Evolutionary conservation across 495 filamentous ascomycete genomes (phyloP).

Genomic region (Penicillium mononematosum): DNA sequence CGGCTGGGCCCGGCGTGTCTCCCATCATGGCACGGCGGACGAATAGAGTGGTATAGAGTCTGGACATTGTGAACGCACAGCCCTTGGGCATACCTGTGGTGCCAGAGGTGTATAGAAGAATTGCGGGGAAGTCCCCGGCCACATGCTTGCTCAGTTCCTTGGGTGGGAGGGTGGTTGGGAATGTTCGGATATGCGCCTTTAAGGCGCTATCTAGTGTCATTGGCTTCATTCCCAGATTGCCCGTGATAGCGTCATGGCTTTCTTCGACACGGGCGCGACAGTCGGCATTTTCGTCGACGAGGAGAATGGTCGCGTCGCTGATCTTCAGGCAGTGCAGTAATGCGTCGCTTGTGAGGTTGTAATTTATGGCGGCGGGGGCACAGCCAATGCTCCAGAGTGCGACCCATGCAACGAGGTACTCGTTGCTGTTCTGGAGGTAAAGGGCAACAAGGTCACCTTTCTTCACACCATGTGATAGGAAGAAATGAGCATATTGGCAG

Average conservation of each 20-base stretch:
- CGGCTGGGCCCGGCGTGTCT: conserved; percentile 39
- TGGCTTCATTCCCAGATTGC: conserved; percentile 53
- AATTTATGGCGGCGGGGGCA: conserved; percentile 71
- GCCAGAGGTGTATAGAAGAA: conserved; percentile 69
- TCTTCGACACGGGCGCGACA: conserved; percentile 57
- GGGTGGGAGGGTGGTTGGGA: conserved; percentile 47
- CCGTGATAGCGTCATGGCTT: conserved; percentile 44
- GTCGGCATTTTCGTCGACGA: conserved; percentile 64
- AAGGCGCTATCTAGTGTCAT: conserved; percentile 49
- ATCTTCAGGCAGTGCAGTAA: conserved; percentile 69
- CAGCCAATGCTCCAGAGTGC: conserved; percentile 63
- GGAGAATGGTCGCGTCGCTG: conserved; percentile 54
- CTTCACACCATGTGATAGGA: conserved; percentile 56
- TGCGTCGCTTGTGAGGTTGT: conserved; percentile 64
- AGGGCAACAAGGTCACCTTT: conserved; percentile 67
- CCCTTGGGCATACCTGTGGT: conserved; percentile 68
- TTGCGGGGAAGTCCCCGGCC: conserved; percentile 50
- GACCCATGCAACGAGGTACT: conserved; percentile 66
- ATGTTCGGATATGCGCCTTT: conserved; percentile 47
- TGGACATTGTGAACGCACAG: conserved; percentile 50
- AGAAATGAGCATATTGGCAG: conserved; percentile 66
- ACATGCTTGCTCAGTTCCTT: conserved; percentile 40
- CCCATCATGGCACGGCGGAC: conserved; percentile 28
- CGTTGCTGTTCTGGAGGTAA: conserved; percentile 66
- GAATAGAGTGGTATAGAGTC: conserved; percentile 31